These are phyloP conservation scores for Skeletonema costatum DNA, from an alignment of 108 stramenopile species.

Conservation along the genomic window DNA sequence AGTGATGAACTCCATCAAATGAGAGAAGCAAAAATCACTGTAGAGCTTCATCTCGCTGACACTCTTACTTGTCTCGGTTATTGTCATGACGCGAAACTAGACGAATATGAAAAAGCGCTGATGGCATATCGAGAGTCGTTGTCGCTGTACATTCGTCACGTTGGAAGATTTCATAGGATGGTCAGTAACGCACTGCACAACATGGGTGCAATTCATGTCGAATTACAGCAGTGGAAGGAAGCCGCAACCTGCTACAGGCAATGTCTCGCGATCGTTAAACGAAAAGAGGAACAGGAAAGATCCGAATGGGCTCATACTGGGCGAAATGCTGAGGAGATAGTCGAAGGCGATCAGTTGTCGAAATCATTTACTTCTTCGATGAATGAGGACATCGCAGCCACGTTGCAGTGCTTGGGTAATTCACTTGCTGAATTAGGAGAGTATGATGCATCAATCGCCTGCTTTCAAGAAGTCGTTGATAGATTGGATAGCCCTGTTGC, in stretches of 20 bases:
- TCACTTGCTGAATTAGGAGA: conserved; percentile 37
- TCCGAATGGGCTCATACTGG: conserved; percentile 13
- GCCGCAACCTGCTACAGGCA: conserved; percentile 48
- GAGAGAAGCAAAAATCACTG: conserved; percentile 43
- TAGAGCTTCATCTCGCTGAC: conserved; percentile 56
- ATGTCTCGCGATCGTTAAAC: conserved; percentile 45
- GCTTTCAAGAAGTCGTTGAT: conserved; percentile 38
- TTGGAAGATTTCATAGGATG: conserved; percentile 44
- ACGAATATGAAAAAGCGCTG: conserved; percentile 36
- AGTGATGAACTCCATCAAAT: conserved; percentile 39
- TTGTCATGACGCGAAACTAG: conserved; percentile 49
- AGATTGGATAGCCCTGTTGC: conserved; percentile 1
- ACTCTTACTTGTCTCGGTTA: conserved; percentile 50
- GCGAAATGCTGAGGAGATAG: background rate
- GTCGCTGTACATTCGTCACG: conserved; percentile 48
- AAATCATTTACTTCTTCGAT: conserved; percentile 29
- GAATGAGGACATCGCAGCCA: conserved; percentile 29
- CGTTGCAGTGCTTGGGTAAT: conserved; percentile 36
- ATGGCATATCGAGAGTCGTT: conserved; percentile 53
- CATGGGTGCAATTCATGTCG: conserved; percentile 52
- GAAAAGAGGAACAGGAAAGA: conserved; percentile 40
- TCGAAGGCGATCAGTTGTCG: background rate
- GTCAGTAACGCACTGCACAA: conserved; percentile 54
- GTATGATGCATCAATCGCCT: conserved; percentile 42
- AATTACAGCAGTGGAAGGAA: conserved; percentile 54